phyloP scores from a whole-genome alignment of 768 basidiomycete genomes.

The Pulveroboletus sp. region DNA sequence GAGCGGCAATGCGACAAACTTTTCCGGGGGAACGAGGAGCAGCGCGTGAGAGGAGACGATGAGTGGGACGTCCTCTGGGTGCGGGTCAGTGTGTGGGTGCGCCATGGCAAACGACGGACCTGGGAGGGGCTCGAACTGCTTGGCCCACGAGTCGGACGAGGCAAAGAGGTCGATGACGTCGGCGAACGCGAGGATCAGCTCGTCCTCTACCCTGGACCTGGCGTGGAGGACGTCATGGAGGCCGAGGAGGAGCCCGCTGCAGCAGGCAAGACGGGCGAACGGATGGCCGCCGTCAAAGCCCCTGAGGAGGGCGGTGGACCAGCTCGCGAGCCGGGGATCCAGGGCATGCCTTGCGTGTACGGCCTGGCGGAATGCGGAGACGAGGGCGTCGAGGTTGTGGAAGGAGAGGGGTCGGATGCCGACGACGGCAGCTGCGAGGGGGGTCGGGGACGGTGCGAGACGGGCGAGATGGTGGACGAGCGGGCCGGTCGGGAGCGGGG shows the following conservation, averaged over 20 bases:
- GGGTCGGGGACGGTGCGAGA: conserved; percentile 29
- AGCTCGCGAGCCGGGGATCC: no score
- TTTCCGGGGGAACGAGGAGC: conserved; percentile 48
- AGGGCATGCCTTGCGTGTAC: conserved; percentile 26
- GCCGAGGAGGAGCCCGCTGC: conserved; percentile 61
- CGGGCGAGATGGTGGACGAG: conserved; percentile 27
- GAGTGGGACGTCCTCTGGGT: conserved; percentile 40
- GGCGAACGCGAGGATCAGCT: conserved; percentile 64
- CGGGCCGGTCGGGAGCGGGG: conserved; percentile 19
- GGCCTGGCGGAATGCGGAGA: conserved; percentile 29
- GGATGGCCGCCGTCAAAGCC: no score
- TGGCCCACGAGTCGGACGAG: conserved; percentile 52
- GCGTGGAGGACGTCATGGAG: conserved; percentile 49
- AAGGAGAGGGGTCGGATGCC: conserved; percentile 31
- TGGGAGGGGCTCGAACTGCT: conserved; percentile 66
- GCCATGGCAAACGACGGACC: background rate
- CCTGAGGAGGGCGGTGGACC: conserved; percentile 30
- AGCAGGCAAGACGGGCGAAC: no score
- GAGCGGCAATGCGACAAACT: conserved; percentile 60
- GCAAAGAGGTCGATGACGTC: conserved; percentile 65
- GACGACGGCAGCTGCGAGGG: conserved; percentile 31
- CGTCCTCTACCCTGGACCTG: conserved; percentile 53
- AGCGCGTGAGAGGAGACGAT: conserved; percentile 60
- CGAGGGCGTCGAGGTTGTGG: conserved; percentile 27
- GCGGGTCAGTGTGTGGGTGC: conserved; percentile 8